Conservation (phyloP, 2,329 filamentous ascomycete genomes). For the Blastomyces percursus region DNA sequence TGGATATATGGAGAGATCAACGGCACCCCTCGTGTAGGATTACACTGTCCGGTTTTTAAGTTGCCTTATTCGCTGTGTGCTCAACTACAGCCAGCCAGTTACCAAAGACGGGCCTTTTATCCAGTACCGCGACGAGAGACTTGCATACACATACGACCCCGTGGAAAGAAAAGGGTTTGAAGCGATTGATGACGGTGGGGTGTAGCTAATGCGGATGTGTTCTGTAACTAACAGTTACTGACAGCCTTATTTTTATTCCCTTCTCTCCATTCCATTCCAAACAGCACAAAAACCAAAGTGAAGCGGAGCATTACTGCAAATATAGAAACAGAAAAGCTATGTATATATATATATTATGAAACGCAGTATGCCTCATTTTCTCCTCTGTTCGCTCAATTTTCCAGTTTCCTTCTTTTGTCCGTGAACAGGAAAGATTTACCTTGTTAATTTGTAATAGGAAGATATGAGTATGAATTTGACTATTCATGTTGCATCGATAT, state of each 20-base stretch:
- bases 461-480: background rate
- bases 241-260: background rate
- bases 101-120: too few relatives aligned
- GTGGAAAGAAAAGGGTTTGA: too few relatives aligned
- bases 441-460: background rate
- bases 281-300: background rate
- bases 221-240: background rate
- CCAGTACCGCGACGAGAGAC: too few relatives aligned
- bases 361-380: background rate
- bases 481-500: background rate
- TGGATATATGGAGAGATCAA: too few relatives aligned
- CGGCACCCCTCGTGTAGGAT: too few relatives aligned
- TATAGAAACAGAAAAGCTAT: background rate
- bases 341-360: background rate
- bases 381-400: background rate
- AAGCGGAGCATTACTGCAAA: background rate
- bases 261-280: background rate
- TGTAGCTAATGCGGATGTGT: too few relatives aligned
- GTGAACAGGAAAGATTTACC: too few relatives aligned
- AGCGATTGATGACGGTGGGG: too few relatives aligned
- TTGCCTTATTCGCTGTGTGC: too few relatives aligned
- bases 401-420: background rate
- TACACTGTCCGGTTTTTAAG: too few relatives aligned
- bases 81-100: too few relatives aligned
- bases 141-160: too few relatives aligned